These are phyloP conservation scores for Metarhizium album DNA, from an alignment of 2,329 filamentous ascomycete genomes.

Conservation along the genomic window DNA sequence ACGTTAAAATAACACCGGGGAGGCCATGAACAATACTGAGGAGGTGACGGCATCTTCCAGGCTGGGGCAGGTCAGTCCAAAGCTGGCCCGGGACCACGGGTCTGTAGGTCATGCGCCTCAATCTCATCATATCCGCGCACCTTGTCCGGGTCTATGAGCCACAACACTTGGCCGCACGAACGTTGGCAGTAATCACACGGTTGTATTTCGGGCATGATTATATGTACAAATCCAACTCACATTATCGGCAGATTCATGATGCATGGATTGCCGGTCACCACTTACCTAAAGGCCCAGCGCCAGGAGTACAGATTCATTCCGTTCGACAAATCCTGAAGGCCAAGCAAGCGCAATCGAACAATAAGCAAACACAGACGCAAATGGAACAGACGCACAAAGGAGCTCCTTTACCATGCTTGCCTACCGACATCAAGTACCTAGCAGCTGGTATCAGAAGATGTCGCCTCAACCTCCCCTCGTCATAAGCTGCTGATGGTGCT, in stretches of 20 bases:
- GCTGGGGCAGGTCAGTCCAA: slow-evolving; percentile 4
- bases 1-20: neutral
- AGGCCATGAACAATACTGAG: neutral
- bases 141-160: slow-evolving; percentile 4
- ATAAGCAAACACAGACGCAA: too few relatives aligned
- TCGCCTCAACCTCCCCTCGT: neutral
- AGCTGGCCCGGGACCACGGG: slow-evolving; percentile 3
- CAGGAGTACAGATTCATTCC: too few relatives aligned
- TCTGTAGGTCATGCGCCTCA: slow-evolving; percentile 5
- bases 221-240: too few relatives aligned
- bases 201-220: too few relatives aligned
- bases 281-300: too few relatives aligned
- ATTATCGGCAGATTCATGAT: too few relatives aligned
- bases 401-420: slow-evolving; percentile 2
- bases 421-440: neutral
- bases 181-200: too few relatives aligned
- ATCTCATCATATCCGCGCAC: neutral
- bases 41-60: slow-evolving; percentile 1
- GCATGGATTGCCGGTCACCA: too few relatives aligned
- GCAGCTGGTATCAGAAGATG: slow-evolving; percentile 5
- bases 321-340: too few relatives aligned
- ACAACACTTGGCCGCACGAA: neutral
- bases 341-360: too few relatives aligned
- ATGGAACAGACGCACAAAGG: slow-evolving; percentile 4
- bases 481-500: too few relatives aligned